These are phyloP conservation scores for Cucurbita moschata DNA, from an alignment of 306 rosid species.

Conservation along the genomic window DNA sequence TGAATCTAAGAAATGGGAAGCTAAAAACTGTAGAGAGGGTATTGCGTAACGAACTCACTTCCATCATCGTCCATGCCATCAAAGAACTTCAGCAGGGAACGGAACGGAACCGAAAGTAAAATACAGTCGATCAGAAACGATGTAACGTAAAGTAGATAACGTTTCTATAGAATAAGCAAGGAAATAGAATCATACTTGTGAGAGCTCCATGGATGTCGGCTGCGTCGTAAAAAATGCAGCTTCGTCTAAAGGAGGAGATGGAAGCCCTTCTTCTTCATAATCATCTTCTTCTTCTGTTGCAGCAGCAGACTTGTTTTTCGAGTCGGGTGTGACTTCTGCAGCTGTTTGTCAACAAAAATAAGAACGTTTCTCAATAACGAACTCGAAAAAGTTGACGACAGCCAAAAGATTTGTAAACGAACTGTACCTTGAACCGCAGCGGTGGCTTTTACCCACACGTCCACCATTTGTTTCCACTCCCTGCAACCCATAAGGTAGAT, in stretches of 20 bases:
- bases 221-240: constrained; percentile 51
- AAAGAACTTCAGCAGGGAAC: constrained; percentile 49
- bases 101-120: constrained; percentile 17
- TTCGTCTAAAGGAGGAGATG: constrained; percentile 89
- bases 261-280: constrained; percentile 73
- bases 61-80: constrained; percentile 96
- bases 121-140: constrained; percentile 22
- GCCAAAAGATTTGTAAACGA: neutral
- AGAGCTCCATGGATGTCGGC: constrained; percentile 59
- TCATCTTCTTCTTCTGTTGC: constrained; percentile 44
- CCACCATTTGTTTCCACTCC: constrained; percentile 66
- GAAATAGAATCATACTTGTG: constrained; percentile 36
- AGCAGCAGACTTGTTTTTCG: constrained; percentile 41
- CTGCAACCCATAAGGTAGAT: constrained; percentile 25
- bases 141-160: neutral
- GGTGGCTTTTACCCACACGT: constrained; percentile 57
- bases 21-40: constrained; percentile 23
- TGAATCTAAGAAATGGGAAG: constrained; percentile 21
- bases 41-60: constrained; percentile 59
- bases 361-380: neutral
- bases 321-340: constrained; percentile 62
- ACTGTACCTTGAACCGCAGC: constrained; percentile 26
- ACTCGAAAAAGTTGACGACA: neutral
- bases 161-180: neutral
- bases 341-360: constrained; percentile 13